Evolutionary conservation across 805 yeast genomes (phyloP), one percentile per base, ranked within the genome.

Genomic region (Naumovozyma castellii): DNA sequence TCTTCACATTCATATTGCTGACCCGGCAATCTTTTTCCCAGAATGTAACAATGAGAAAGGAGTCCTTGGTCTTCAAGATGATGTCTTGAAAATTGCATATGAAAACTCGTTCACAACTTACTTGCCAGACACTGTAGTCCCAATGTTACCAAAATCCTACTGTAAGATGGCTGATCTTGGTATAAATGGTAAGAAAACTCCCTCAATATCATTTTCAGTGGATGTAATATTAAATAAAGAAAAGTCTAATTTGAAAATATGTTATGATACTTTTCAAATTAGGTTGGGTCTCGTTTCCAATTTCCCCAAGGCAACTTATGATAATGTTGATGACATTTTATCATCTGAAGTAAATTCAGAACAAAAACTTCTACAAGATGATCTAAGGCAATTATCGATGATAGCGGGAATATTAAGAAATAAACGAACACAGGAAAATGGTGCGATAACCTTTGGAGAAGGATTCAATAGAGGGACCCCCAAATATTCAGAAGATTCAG

Each of bases 1-100:
- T 8, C 48, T 88, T 4, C 72, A 80, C 22, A 69, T 86, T 2
- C 95, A 83, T 57, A 75, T 90, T 45, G 97, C 97, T 1, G 87
- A 90, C 57, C 97, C 97, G 0, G 68, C 85, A 0, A 80, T 95
- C 0, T 74, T 70, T 45, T 59, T 84, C 31, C 29, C 37, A 1
- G 53, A 52, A 19, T 41, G 51, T 10, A 48, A 58, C 4, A 36
- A 47, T 10, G 43, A 34, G 14, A 35, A 28, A 2, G 16, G 28
- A 18, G 15, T 34, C 8, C 37, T 10, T 25, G 41, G 41, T 2
- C 46, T 76, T 25, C 17, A 38, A 3, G 42, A 43, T 35, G 51
- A 48, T 2, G 46, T 78, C 18, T 65, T 79, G 14, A 61, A 68
- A 35, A 69, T 75, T 38, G 95, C 94, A 0, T 72, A 68, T 45